Percentiles rank a stretch among this genome's conserved stretches.
These are phyloP conservation scores for Chalciporus sphaerocephalus DNA, from an alignment of 768 basidiomycete species.

Conservation along the genomic window DNA sequence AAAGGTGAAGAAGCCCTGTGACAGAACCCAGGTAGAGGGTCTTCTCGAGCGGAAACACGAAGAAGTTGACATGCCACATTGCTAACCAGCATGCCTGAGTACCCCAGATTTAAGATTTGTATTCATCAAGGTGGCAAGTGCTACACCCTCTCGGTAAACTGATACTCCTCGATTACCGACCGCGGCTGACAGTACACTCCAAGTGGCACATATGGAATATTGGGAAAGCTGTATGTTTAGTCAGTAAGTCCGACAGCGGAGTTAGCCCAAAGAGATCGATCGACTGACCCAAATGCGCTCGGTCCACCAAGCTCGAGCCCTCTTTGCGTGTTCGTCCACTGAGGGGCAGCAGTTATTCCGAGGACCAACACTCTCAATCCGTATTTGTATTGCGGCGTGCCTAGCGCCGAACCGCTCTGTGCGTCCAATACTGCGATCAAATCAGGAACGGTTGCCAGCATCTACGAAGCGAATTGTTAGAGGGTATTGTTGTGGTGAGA, in stretches of 20 bases:
- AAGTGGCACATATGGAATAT: slow-evolving; percentile 35
- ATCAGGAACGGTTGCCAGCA: slow-evolving; percentile 59
- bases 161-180: slow-evolving; percentile 47
- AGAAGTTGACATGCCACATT: neutral
- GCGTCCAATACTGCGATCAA: slow-evolving; percentile 61
- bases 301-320: slow-evolving; percentile 53
- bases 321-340: slow-evolving; percentile 48
- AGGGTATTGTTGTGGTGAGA: neutral
- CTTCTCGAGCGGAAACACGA: slow-evolving; percentile 1
- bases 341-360: slow-evolving; percentile 44
- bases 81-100: neutral
- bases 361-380: slow-evolving; percentile 56
- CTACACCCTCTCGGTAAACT: slow-evolving; percentile 26
- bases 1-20: too few relatives aligned
- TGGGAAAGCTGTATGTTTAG: slow-evolving; percentile 21
- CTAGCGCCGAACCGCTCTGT: slow-evolving; percentile 56
- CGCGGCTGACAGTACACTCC: slow-evolving; percentile 40
- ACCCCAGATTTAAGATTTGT: slow-evolving; percentile 6
- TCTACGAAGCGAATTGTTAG: slow-evolving; percentile 26
- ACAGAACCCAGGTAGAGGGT: slow-evolving; percentile 5
- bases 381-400: slow-evolving; percentile 60
- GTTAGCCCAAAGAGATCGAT: neutral
- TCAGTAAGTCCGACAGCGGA: slow-evolving; percentile 5
- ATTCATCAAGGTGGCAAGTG: neutral
- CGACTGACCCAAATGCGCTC: slow-evolving; percentile 46